These are phyloP conservation scores for Ministeria vibrans DNA, from an alignment of 78 protist species.

Conservation along the genomic window DNA sequence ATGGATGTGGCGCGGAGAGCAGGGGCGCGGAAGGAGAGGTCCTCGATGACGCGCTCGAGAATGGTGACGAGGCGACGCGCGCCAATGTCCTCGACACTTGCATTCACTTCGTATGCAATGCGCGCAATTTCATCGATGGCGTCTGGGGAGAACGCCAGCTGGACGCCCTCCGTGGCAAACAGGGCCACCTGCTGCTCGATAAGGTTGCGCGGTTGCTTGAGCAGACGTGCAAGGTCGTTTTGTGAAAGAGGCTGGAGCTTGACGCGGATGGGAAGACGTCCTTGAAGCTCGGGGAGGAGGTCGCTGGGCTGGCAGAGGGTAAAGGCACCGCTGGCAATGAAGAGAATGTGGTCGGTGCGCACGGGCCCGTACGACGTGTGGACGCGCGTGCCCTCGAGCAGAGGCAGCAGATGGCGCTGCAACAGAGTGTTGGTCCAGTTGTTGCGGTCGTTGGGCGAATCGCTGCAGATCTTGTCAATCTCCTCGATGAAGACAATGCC, in stretches of 20 bases:
- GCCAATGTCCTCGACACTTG: conserved; percentile 78
- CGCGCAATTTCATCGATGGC: conserved; percentile 65
- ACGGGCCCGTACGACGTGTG: conserved; percentile 75
- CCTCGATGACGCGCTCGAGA: conserved; percentile 67
- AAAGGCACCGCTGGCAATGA: conserved; percentile 86
- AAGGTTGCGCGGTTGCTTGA: conserved; percentile 80
- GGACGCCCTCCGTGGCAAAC: conserved; percentile 56
- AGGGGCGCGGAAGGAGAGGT: conserved; percentile 53
- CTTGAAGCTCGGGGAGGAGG: conserved; percentile 74
- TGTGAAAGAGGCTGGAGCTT: conserved; percentile 72
- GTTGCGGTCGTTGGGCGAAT: neutral
- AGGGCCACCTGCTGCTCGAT: conserved; percentile 75
- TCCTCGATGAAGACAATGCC: conserved; percentile 92
- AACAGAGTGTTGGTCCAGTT: conserved; percentile 2
- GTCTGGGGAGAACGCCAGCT: conserved; percentile 58
- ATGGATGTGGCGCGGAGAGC: no score
- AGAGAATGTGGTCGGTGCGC: conserved; percentile 81
- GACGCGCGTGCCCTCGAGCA: conserved; percentile 80
- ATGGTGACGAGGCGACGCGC: conserved; percentile 79
- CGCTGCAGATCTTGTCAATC: conserved; percentile 84
- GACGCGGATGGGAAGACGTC: conserved; percentile 85
- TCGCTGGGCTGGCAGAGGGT: conserved; percentile 40
- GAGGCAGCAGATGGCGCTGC: conserved; percentile 89
- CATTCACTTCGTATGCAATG: conserved; percentile 64
- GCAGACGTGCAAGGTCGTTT: conserved; percentile 60